Base-by-base conservation (phyloP, 106 monocot species). In the Vanilla planifolia region DNA sequence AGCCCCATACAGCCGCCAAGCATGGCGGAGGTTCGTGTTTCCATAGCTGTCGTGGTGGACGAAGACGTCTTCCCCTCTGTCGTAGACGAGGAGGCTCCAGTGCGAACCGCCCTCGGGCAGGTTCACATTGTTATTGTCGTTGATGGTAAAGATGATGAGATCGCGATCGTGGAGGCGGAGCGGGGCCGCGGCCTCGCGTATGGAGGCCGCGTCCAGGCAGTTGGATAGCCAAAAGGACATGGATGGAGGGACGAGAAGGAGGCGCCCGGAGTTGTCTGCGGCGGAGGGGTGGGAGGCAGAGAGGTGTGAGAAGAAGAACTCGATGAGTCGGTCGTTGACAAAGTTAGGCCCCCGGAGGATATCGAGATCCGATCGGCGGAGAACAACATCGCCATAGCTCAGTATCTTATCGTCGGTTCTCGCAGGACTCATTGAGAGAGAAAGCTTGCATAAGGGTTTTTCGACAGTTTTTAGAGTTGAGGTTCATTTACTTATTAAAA, bases 1-100 rank as follows among this genome's bases (percentile, higher is more conserved):
- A 1, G 66, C 68, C 19, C 61, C 29, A 50, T 25, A 78, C 26
- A 90, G 71, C 53, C 55, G 43, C 43, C 13, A 8, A 27, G 90
- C 90, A 5, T 75, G 58, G 3, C 0, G 2, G 6, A 29, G 11
- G 61, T 96, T 91, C 25, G 62, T 1, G 23, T 58, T 60, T 2
- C 26, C n/a, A 25, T 43, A 36, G 66, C 96, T 91, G 47, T 90
- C 96, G 72, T 84, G 86, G 41, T 91, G 96, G 15, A 91, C 79
- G 64, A 84, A 78, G 2, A n/a, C 45, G 32, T 63, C 41, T 16
- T 25, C 44, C n/a, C 3, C 29, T 24, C 77, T 42, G 10, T 74
- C 21, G 56, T 71, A 90, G 33, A 68, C 80, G 25, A 94, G 73
- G 8, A 94, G 63, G 65, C 85, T 89, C 93, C 93, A 94, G 67